A percentile compares a stretch with the other conserved stretches of the same genome.
Conservation (phyloP, 2,329 filamentous ascomycete species). For the Mollisia scopiformis region DNA sequence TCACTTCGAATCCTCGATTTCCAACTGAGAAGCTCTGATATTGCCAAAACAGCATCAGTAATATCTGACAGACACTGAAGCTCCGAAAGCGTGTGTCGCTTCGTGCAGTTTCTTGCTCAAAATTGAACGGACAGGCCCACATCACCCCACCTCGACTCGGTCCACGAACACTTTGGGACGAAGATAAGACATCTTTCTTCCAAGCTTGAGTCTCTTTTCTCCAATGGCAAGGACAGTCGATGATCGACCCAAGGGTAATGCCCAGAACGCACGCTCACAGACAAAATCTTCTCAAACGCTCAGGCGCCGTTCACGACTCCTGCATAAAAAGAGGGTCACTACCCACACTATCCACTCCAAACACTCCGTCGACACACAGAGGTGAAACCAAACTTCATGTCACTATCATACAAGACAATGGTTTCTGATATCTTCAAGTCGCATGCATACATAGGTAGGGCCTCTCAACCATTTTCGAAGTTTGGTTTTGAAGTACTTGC, state of each 20-base stretch:
- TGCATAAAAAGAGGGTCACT: background rate
- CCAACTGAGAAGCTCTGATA: background rate
- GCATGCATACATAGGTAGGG: background rate
- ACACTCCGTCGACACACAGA: background rate
- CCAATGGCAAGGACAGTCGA: background rate
- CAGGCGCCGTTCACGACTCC: background rate
- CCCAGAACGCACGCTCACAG: background rate
- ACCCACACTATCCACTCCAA: background rate
- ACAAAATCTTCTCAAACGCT: background rate
- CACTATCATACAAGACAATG: background rate
- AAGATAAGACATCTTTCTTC: slow-evolving; percentile 4
- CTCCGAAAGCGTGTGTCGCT: background rate
- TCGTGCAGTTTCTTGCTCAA: background rate
- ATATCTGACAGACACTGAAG: background rate
- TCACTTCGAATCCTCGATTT: background rate
- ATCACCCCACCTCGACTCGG: background rate
- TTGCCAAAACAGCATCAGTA: background rate
- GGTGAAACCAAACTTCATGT: background rate
- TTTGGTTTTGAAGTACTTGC: background rate
- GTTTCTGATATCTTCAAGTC: background rate
- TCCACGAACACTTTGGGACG: slow-evolving; percentile 2
- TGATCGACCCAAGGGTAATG: background rate
- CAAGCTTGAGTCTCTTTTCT: background rate
- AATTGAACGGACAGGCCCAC: background rate
- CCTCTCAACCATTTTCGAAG: background rate